Base-by-base conservation (phyloP, 148 eudicot genomes). In the Fagopyrum tataricum region DNA sequence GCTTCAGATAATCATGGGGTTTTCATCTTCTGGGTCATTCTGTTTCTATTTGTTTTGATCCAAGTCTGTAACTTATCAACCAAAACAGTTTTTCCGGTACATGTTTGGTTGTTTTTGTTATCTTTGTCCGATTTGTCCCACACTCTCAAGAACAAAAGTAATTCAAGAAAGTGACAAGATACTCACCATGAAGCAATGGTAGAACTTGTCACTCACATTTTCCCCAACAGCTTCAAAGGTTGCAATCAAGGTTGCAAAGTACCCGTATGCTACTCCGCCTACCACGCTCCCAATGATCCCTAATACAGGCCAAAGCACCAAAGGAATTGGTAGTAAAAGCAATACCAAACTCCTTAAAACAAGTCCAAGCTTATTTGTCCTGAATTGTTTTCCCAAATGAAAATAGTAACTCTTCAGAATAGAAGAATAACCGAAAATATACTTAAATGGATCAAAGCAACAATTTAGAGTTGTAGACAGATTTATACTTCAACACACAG, bases 141-240 rank as follows among this genome's bases (percentile, higher is more conserved):
- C 0, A 51, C 15, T 51, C 55, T 31, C 55, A 49, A 13, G 55
- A 18, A 13, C 55, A 52, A 52, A 21, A 48, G 59, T 5, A 17
- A 20, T 40, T 44, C 49, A 12, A 48, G 67, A 73, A n/a, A 20
- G 64, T 23, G 41, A 26, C 67, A 24, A 18, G 4, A 24, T 77
- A 83, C 93, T 82, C 81, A 93, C 98, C 52, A 77, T 52, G 53
- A 93, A 77, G 80, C 92, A 89, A 77, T 88, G 95, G 76, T 76
- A 69, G 67, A 44, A 80, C 70, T 88, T 93, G 59, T 86, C 87
- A 56, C 85, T 18, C 56, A 81, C 84, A 72, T 77, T 79, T 58
- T 77, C 88, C 67, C 94, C 94, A 72, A 84, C 85, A 78, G 95
- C 88, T 84, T 93, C 95, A 72, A 93, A 93, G 6, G 98, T 91